Evolutionary conservation across 176 grass and related monocot genomes (phyloP).

Genomic region (Musa beccarii): DNA sequence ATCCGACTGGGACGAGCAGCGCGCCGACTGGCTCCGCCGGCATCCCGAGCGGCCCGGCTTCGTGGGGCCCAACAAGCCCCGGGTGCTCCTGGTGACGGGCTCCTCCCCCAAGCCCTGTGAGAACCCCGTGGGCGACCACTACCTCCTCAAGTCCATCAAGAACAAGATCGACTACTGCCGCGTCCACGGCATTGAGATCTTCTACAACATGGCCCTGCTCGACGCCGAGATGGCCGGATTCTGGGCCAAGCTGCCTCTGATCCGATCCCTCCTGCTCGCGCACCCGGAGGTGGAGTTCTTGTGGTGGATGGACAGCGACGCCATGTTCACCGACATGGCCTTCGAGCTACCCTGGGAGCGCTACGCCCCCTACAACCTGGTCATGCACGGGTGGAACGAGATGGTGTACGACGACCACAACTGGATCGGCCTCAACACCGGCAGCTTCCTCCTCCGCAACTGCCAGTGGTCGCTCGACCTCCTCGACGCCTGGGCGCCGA

Average conservation of each 20-base stretch:
- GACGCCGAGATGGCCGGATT: slow-evolving; percentile 85
- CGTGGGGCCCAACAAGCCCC: slow-evolving; percentile 63
- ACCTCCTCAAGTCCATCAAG: slow-evolving; percentile 96
- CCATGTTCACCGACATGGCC: slow-evolving; percentile 95
- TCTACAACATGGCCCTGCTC: slow-evolving; percentile 96
- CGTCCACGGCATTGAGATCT: slow-evolving; percentile 87
- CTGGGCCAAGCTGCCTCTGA: slow-evolving; percentile 93
- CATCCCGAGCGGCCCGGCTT: slow-evolving; percentile 75
- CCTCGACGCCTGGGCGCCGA: slow-evolving; percentile 88
- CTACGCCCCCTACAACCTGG: slow-evolving; percentile 64
- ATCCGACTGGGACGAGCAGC: slow-evolving; percentile 87
- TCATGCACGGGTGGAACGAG: slow-evolving; percentile 91
- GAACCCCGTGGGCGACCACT: slow-evolving; percentile 97
- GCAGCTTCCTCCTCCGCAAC: slow-evolving; percentile 89
- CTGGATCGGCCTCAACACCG: slow-evolving; percentile 98
- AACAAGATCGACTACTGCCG: slow-evolving; percentile 99
- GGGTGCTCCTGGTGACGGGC: slow-evolving; percentile 78
- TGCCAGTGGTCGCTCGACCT: slow-evolving; percentile 97
- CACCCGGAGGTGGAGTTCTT: slow-evolving; percentile 95
- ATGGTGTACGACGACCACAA: slow-evolving; percentile 98
- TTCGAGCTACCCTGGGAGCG: slow-evolving; percentile 96
- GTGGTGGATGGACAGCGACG: slow-evolving; percentile 99
- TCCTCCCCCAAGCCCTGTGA: slow-evolving; percentile 97
- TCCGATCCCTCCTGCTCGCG: slow-evolving; percentile 74
- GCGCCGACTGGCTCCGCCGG: slow-evolving; percentile 52